Evolutionary conservation across 2,329 filamentous ascomycete genomes (phyloP), one percentile per base, ranked within the genome.

Genomic region (Stagonosporopsis vannaccii): DNA sequence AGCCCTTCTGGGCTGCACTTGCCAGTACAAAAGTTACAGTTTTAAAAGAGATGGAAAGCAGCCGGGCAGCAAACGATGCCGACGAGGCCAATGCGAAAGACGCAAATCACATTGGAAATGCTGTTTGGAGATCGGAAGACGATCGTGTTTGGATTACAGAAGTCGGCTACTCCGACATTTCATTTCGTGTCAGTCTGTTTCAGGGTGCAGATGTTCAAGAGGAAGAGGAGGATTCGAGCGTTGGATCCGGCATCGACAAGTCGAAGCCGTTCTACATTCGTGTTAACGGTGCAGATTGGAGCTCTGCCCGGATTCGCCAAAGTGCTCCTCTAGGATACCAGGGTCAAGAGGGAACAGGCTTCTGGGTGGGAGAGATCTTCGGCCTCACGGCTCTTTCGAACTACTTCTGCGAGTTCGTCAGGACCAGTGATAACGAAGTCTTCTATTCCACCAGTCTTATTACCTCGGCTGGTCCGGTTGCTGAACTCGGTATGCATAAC

Each of bases 11-110:
- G 93, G 92, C 93, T 62, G 93, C 93, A 43, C 85, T 97, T 67
- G 93, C 93, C 47, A 97, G 92, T 79, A 97, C 93, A 72, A 97
- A 97, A 82, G 93, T 97, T 74, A 94, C 95, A 68, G 92, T 97
- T 78, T 88, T 96, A 72, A 95, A 96, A 79, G 93, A 77, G 80
- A 84, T 82, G 75, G 81, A 83, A 78, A 85, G 96, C 73, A 94
- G 90, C 63, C 87, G 90, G 73, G 87, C 88, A 55, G 85, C 89
- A 58, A 85, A 86, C 51, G 90, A 92, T 77, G 89, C 87, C 46
- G 86, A 85, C 28, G 89, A 89, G 69, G 87, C 90, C 64, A 89
- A 90, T 72, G 87, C 87, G 67, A 91, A 87, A 70, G 89, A 91
- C 70, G 87, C 89, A 72, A 88, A 91, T 77, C 89, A 91, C 76